Conservation (phyloP, 257 asterid genomes). For the Solanum dulcamara region DNA sequence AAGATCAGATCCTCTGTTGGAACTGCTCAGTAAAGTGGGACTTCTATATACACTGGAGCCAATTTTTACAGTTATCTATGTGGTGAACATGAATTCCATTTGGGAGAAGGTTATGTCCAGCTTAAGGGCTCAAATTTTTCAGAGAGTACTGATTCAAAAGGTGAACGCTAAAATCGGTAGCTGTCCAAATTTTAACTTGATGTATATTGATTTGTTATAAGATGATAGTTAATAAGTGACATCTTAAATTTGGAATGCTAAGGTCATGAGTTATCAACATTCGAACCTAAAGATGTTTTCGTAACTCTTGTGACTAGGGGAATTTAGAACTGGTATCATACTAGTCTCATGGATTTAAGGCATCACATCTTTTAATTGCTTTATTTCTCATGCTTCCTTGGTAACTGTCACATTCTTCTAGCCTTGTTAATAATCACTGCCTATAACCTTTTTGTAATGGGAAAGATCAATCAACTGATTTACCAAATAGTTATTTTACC, state of each 20-base stretch:
- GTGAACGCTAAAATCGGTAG: conserved; percentile 17
- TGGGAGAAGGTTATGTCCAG: conserved; percentile 99
- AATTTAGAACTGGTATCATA: background rate
- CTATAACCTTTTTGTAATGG: background rate
- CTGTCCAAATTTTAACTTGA: background rate
- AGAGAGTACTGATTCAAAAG: conserved; percentile 88
- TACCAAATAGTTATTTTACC: background rate
- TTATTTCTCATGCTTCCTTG: background rate
- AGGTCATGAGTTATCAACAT: background rate
- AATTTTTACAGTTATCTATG: conserved; percentile 62
- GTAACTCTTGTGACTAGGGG: background rate
- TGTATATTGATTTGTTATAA: background rate
- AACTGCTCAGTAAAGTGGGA: conserved; percentile 58
- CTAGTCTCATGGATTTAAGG: background rate
- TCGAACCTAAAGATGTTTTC: background rate
- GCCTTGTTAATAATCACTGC: background rate
- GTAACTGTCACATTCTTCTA: background rate
- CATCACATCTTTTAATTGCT: background rate
- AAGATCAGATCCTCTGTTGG: conserved; percentile 63
- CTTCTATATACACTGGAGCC: conserved; percentile 70
- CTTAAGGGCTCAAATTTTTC: conserved; percentile 92
- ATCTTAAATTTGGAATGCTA: background rate
- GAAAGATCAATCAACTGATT: background rate
- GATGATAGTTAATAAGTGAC: background rate
- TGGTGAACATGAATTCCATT: conserved; percentile 70